Evolutionary conservation across 2,329 filamentous ascomycete species (phyloP).

Genomic region (Penicillium janthinellum): DNA sequence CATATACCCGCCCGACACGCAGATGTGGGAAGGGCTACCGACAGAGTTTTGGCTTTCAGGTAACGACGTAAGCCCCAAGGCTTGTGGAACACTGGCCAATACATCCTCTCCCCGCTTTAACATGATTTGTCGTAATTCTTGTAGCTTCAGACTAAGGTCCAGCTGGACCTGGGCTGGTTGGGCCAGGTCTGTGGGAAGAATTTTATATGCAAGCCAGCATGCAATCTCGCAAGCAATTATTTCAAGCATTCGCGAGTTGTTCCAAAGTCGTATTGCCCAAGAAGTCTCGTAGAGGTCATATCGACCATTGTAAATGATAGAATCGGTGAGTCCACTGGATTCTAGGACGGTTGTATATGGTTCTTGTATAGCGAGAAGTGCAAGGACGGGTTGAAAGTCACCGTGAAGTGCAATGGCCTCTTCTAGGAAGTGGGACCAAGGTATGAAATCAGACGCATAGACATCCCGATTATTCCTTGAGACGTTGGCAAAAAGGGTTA

Average conservation of each 20-base stretch:
- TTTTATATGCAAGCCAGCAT: slow-evolving; percentile 16
- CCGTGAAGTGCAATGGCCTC: slow-evolving; percentile 12
- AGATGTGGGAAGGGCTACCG: too few relatives aligned
- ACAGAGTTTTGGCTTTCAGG: neutral
- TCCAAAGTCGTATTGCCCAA: slow-evolving; percentile 28
- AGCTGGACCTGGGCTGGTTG: neutral
- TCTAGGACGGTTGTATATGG: slow-evolving; percentile 12
- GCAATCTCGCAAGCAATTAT: slow-evolving; percentile 23
- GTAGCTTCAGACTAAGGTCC: slow-evolving; percentile 8
- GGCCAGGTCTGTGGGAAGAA: slow-evolving; percentile 10
- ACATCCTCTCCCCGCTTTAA: slow-evolving; percentile 20
- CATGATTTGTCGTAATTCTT: slow-evolving; percentile 8
- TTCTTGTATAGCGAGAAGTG: slow-evolving; percentile 14
- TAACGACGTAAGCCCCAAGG: slow-evolving; percentile 7
- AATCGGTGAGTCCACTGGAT: neutral
- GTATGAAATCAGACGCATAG: neutral
- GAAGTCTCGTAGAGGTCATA: slow-evolving; percentile 16
- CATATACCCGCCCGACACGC: slow-evolving; percentile 11
- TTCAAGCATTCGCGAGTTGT: slow-evolving; percentile 23
- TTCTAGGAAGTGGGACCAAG: slow-evolving; percentile 16
- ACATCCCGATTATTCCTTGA: neutral
- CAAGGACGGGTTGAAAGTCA: slow-evolving; percentile 8
- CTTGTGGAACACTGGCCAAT: slow-evolving; percentile 25
- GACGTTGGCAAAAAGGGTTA: slow-evolving; percentile 13
- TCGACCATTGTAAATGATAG: slow-evolving; percentile 18